Conservation (phyloP, 768 basidiomycete genomes). For the Naganishia vaughanmartiniae region DNA sequence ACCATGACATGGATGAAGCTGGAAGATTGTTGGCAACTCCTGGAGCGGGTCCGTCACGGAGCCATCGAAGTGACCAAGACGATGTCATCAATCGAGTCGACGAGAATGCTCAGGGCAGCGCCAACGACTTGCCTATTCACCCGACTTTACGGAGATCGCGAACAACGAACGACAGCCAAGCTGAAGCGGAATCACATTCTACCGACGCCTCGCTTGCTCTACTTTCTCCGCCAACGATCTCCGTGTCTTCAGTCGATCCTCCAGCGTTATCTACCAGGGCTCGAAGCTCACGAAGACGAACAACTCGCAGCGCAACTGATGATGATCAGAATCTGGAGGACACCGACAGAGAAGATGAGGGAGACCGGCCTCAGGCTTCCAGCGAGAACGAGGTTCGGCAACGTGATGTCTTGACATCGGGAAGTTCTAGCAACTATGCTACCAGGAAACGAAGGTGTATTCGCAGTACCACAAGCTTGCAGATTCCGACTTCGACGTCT, state of each 20-base stretch:
- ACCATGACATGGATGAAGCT: neutral
- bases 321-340: slow-evolving; percentile 9
- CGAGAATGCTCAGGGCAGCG: neutral
- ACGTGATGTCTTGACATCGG: slow-evolving; percentile 5
- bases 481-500: slow-evolving; percentile 15
- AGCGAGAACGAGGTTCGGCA: neutral
- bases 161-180: neutral
- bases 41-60: slow-evolving; percentile 10
- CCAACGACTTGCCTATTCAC: neutral
- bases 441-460: slow-evolving; percentile 19
- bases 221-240: neutral
- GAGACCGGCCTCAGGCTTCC: neutral
- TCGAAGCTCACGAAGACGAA: slow-evolving; percentile 4
- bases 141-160: slow-evolving; percentile 5
- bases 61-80: neutral
- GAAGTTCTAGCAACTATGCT: neutral
- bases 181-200: neutral
- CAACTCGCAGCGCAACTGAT: neutral
- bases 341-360: slow-evolving; percentile 18
- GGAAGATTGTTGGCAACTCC: slow-evolving; percentile 11
- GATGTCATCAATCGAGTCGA: neutral
- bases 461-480: slow-evolving; percentile 14
- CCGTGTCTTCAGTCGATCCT: slow-evolving; percentile 11
- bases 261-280: slow-evolving; percentile 16
- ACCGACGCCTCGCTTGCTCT: neutral